Percentiles rank a stretch among this genome's conserved stretches.
These are phyloP conservation scores for Nakazawaea holstii DNA, from an alignment of 805 yeast species.

Conservation along the genomic window DNA sequence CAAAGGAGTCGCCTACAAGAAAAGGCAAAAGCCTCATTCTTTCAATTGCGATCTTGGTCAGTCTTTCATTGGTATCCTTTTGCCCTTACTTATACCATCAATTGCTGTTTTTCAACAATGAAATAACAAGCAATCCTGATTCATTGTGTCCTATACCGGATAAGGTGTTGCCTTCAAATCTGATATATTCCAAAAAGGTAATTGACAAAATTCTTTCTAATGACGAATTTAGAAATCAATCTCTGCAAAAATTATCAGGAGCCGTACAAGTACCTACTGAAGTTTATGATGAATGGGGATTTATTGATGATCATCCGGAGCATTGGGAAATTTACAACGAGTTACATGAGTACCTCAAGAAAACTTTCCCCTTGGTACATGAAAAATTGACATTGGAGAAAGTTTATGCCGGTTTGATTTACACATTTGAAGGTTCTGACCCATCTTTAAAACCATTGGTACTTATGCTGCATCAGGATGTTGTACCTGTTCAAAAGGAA, in stretches of 20 bases:
- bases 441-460: conserved; percentile 52
- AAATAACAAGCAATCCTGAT: conserved; percentile 9
- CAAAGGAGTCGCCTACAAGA: no score
- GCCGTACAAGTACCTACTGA: conserved; percentile 62
- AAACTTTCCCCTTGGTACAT: conserved; percentile 50
- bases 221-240: conserved; percentile 25
- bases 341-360: conserved; percentile 49
- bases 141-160: conserved; percentile 22
- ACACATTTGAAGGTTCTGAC: conserved; percentile 56
- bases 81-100: no score
- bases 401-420: conserved; percentile 55
- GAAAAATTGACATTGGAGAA: conserved; percentile 41
- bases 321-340: conserved; percentile 42
- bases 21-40: no score
- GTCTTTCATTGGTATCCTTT: no score
- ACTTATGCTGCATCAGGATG: conserved; percentile 72
- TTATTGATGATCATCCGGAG: conserved; percentile 43
- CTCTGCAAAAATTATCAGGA: conserved; percentile 40
- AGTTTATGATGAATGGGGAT: conserved; percentile 40
- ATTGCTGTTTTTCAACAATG: no score
- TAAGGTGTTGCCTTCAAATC: conserved; percentile 16
- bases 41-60: no score
- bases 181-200: background rate
- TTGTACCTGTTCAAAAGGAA: conserved; percentile 65
- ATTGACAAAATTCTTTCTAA: conserved; percentile 28